Evolutionary conservation across 768 basidiomycete genomes (phyloP).

Genomic region (Symmetrospora coprosmae): DNA sequence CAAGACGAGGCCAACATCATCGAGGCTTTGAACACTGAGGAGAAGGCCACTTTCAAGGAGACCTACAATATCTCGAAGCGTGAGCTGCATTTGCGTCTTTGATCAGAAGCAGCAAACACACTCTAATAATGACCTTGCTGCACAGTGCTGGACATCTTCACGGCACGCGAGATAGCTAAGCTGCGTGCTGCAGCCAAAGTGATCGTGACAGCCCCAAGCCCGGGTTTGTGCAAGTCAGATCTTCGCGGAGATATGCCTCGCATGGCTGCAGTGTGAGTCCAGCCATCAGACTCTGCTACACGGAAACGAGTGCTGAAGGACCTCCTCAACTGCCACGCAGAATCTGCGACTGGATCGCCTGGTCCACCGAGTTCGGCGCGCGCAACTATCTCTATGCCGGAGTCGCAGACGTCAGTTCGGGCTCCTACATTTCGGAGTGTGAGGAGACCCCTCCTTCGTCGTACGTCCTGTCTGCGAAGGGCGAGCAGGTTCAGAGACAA

Average conservation of each 20-base stretch:
- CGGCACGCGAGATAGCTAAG: not conserved
- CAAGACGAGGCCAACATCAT: not conserved
- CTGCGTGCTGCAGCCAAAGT: not conserved
- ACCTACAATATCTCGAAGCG: slow-evolving; percentile 1
- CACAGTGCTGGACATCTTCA: not conserved
- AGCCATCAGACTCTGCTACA: not conserved
- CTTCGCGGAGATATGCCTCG: not conserved
- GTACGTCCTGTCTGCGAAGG: not conserved
- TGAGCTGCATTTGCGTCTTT: too few species aligned
- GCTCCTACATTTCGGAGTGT: not conserved
- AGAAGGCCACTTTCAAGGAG: not conserved
- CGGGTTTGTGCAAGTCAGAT: not conserved
- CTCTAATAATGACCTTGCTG: too few species aligned
- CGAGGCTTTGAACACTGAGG: not conserved
- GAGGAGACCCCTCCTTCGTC: not conserved
- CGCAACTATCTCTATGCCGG: not conserved
- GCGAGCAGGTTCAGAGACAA: not conserved
- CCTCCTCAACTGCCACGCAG: not conserved
- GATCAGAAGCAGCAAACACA: too few species aligned
- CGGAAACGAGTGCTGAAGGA: not conserved
- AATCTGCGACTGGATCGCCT: not conserved
- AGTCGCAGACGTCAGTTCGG: not conserved
- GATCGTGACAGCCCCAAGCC: not conserved
- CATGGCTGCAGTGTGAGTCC: not conserved
- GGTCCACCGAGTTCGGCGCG: not conserved